phyloP scores from a whole-genome alignment of 805 yeast species.

The Spathaspora hagerdaliae region DNA sequence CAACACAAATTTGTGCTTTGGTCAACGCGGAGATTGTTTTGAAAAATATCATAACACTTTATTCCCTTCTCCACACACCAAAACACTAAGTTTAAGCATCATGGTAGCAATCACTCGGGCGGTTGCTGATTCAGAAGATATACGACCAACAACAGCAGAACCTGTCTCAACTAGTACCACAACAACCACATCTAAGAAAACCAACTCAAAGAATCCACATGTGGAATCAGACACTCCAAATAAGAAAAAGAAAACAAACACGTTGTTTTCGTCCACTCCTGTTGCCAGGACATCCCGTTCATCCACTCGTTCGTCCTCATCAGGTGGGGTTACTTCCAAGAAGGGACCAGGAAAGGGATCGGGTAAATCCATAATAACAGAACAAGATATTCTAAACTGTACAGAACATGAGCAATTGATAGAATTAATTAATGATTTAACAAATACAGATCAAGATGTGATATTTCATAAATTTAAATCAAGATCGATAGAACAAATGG shows the following conservation, averaged over 20 bases:
- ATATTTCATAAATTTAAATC: slow-evolving; percentile 23
- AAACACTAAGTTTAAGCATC: too few relatives aligned
- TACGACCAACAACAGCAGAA: too few relatives aligned
- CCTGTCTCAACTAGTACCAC: too few relatives aligned
- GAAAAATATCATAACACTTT: too few relatives aligned
- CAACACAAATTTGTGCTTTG: too few relatives aligned
- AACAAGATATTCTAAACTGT: slow-evolving; percentile 27
- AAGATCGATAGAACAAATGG: slow-evolving; percentile 12
- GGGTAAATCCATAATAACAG: slow-evolving; percentile 15
- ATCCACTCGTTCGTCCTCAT: background rate
- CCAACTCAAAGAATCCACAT: too few relatives aligned
- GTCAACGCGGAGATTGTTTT: too few relatives aligned
- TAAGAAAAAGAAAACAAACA: background rate
- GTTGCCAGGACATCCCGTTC: too few relatives aligned
- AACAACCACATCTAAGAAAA: background rate
- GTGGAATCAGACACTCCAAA: background rate
- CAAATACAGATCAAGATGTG: slow-evolving; percentile 30
- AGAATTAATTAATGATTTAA: slow-evolving; percentile 25
- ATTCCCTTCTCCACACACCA: too few relatives aligned
- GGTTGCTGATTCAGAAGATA: too few relatives aligned
- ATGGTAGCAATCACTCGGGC: too few relatives aligned
- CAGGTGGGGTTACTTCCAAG: background rate
- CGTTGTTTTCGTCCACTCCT: background rate
- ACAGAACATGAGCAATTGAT: slow-evolving; percentile 22
- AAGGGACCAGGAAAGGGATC: background rate